These are phyloP conservation scores for Gnaphalium uliginosum DNA, from an alignment of 129 eudicot species.

Conservation along the genomic window DNA sequence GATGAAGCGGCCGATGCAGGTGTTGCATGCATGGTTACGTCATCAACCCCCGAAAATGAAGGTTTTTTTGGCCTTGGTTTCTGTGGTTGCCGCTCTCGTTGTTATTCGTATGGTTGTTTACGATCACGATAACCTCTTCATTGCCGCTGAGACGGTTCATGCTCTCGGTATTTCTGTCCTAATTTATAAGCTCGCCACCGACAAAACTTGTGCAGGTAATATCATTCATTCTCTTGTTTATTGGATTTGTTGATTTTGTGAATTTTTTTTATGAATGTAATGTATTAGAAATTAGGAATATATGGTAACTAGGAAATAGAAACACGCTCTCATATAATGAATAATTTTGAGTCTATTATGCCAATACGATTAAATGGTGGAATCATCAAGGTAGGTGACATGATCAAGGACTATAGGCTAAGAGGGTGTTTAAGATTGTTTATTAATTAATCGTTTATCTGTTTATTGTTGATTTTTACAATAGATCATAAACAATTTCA, in stretches of 20 bases:
- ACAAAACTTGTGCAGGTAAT: constrained; percentile 32
- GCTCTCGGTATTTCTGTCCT: constrained; percentile 65
- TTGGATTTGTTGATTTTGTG: neutral
- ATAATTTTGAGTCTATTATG: no score
- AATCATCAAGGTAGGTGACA: no score
- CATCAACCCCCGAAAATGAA: constrained; percentile 70
- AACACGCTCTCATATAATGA: no score
- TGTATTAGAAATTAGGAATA: no score
- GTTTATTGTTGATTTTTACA: no score
- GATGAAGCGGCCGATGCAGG: constrained; percentile 21
- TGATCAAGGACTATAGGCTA: no score
- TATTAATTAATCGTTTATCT: no score
- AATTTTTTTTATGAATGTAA: neutral
- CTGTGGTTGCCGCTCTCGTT: constrained; percentile 53
- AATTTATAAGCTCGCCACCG: constrained; percentile 64
- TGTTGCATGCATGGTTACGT: constrained; percentile 47
- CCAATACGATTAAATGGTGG: no score
- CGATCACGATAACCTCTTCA: constrained; percentile 70
- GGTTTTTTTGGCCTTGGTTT: constrained; percentile 53
- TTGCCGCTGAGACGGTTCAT: constrained; percentile 65
- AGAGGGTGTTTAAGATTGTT: no score
- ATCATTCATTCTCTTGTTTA: neutral
- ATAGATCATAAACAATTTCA: no score
- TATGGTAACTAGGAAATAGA: no score
- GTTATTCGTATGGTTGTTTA: constrained; percentile 59